These are phyloP conservation scores for Stropharia rugosoannulata DNA, from an alignment of 768 basidiomycete genomes.

Conservation along the genomic window DNA sequence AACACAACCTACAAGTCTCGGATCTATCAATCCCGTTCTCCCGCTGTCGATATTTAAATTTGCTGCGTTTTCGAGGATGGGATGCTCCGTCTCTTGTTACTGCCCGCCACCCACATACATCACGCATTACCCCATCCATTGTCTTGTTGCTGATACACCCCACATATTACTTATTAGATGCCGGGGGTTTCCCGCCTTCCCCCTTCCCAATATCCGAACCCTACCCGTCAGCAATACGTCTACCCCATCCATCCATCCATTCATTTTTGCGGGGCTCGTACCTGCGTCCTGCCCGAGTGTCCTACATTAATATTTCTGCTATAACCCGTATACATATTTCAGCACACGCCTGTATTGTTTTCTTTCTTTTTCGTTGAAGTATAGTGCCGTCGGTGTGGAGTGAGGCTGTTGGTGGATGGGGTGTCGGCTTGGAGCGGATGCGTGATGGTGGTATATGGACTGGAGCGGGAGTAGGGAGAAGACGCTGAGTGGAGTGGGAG, in stretches of 20 bases:
- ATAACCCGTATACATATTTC: conserved; percentile 1
- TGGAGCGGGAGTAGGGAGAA: background rate
- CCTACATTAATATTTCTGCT: conserved; percentile 7
- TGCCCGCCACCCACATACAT: too few species aligned
- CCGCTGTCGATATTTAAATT: too few species aligned
- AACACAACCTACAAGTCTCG: too few species aligned
- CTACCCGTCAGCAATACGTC: background rate
- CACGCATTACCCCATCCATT: too few species aligned
- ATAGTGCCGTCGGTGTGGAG: background rate
- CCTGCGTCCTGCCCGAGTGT: background rate
- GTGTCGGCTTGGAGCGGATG: background rate
- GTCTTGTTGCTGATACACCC: background rate
- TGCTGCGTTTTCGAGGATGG: too few species aligned
- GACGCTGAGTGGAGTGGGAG: too few species aligned
- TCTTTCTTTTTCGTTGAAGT: background rate
- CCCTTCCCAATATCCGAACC: background rate
- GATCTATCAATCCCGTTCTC: too few species aligned
- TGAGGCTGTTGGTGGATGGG: background rate
- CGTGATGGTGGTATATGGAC: background rate
- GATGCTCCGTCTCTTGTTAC: too few species aligned
- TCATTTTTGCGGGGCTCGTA: background rate
- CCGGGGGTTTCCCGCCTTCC: background rate
- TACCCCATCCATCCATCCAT: background rate
- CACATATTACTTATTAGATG: background rate
- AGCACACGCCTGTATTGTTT: conserved; percentile 1